These are phyloP conservation scores for Ustilago crameri DNA, from an alignment of 1,284 basidiomycete genomes.

Conservation along the genomic window DNA sequence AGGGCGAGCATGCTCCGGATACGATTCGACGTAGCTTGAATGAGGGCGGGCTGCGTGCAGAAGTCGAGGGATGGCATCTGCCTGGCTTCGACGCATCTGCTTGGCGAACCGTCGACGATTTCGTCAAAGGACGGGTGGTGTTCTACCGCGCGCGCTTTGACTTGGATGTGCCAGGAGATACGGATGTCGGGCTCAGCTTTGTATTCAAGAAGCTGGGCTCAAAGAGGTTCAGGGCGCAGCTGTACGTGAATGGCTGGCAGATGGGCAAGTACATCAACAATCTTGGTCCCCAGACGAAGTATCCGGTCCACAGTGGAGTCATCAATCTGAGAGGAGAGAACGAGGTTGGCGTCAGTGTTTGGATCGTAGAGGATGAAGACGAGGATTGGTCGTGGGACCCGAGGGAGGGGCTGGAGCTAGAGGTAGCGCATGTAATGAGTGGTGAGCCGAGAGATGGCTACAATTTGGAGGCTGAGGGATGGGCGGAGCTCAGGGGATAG, in stretches of 20 bases:
- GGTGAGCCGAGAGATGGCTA: conserved; percentile 40
- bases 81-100: conserved; percentile 76
- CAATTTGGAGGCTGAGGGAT: conserved; percentile 15
- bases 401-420: conserved; percentile 16
- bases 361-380: conserved; percentile 25
- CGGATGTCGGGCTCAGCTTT: conserved; percentile 40
- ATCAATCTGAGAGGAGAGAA: conserved; percentile 38
- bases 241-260: conserved; percentile 64
- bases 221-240: conserved; percentile 20
- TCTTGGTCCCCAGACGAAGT: conserved; percentile 44
- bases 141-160: conserved; percentile 81
- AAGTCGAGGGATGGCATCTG: conserved; percentile 83
- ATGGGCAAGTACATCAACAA: conserved; percentile 50
- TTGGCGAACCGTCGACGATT: conserved; percentile 74
- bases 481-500: conserved; percentile 35
- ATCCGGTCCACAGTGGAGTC: conserved; percentile 46
- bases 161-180: conserved; percentile 69
- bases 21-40: conserved; percentile 78
- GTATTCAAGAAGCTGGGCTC: conserved; percentile 4
- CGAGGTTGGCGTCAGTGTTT: conserved; percentile 41
- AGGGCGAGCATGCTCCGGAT: conserved; percentile 81
- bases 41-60: conserved; percentile 82
- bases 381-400: conserved; percentile 27
- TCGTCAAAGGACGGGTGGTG: conserved; percentile 72
- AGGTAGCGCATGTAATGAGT: conserved; percentile 28